Evolutionary conservation across 1,284 basidiomycete species (phyloP).

Genomic region (Sporisorium scitamineum): DNA sequence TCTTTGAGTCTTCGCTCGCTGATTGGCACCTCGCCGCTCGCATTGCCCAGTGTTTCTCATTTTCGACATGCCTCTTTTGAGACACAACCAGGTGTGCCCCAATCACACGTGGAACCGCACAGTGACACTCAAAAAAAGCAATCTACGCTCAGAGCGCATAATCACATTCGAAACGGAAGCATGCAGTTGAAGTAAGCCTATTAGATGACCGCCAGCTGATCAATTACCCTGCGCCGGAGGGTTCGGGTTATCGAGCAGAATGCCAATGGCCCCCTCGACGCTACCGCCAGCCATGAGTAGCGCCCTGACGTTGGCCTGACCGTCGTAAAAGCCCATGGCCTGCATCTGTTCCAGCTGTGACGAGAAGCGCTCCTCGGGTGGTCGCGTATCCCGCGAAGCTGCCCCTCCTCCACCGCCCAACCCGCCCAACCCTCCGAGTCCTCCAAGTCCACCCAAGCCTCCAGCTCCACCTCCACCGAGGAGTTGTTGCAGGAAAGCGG

Average conservation of each 20-base stretch:
- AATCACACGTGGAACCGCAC: no score
- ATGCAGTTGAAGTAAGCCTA: no score
- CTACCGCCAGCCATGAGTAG: conserved; percentile 63
- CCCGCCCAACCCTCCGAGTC: conserved; percentile 29
- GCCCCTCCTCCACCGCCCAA: conserved; percentile 23
- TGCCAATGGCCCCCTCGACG: conserved; percentile 61
- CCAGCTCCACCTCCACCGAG: conserved; percentile 43
- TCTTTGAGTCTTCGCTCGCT: no score
- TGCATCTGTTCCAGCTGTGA: conserved; percentile 66
- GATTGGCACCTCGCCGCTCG: no score
- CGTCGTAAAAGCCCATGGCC: conserved; percentile 65
- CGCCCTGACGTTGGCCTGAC: conserved; percentile 61
- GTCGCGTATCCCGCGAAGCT: conserved; percentile 47
- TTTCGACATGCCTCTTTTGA: no score
- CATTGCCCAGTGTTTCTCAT: no score
- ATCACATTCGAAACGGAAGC: not conserved
- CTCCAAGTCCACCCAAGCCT: conserved; percentile 41
- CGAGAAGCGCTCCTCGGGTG: conserved; percentile 65
- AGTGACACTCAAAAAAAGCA: no score
- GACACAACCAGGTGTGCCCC: no score
- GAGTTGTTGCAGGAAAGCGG: conserved; percentile 46
- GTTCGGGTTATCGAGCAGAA: conserved; percentile 57
- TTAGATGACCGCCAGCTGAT: not conserved
- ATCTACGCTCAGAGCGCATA: no score
- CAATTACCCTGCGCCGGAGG: conserved; percentile 26